phyloP scores from a whole-genome alignment of 2,329 filamentous ascomycete species.

The Fusarium longipes region DNA sequence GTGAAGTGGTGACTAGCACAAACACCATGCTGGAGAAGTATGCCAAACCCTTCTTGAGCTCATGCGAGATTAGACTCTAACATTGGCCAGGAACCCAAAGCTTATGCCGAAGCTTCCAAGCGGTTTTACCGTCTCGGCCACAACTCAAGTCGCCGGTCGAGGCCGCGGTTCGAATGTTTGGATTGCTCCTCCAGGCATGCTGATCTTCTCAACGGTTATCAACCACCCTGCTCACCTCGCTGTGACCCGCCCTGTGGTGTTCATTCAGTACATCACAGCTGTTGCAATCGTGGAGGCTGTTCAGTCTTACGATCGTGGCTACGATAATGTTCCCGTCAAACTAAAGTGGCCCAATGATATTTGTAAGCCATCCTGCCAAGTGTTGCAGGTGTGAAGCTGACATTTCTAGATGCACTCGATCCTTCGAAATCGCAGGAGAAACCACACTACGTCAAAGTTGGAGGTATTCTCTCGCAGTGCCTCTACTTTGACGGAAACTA shows the following conservation, averaged over 20 bases:
- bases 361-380: constrained; percentile 59
- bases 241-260: constrained; percentile 81
- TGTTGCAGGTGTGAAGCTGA: background rate
- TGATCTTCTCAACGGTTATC: constrained; percentile 90
- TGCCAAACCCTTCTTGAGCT: constrained; percentile 21
- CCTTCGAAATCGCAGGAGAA: constrained; percentile 62
- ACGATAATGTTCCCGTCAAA: constrained; percentile 80
- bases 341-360: constrained; percentile 99
- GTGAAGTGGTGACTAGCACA: constrained; percentile 92
- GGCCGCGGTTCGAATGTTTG: constrained; percentile 94
- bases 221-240: constrained; percentile 82
- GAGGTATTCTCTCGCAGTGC: constrained; percentile 91
- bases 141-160: constrained; percentile 86
- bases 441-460: constrained; percentile 82
- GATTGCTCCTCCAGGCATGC: constrained; percentile 86
- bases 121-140: constrained; percentile 89
- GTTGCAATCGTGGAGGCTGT: constrained; percentile 89
- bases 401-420: constrained; percentile 69
- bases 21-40: constrained; percentile 93
- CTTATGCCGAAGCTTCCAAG: constrained; percentile 80
- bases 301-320: constrained; percentile 80
- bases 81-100: constrained; percentile 72
- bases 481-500: constrained; percentile 81
- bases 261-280: constrained; percentile 92
- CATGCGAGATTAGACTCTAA: background rate